phyloP scores from a whole-genome alignment of 1,284 basidiomycete species.

The Coniophora puteana region DNA sequence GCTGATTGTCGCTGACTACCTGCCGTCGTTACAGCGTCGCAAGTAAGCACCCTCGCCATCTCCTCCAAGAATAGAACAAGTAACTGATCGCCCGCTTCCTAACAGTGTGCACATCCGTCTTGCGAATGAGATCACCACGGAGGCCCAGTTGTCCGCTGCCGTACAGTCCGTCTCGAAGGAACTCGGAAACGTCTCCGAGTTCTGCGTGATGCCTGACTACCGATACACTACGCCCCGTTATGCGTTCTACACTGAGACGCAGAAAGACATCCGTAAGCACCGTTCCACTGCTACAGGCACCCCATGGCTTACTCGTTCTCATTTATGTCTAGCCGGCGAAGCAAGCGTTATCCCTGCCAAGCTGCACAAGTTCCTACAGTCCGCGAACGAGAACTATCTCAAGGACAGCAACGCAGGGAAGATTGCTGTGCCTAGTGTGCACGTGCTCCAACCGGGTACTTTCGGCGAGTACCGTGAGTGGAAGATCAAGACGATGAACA shows the following conservation, averaged over 20 bases:
- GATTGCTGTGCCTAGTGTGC: slow-evolving; percentile 7
- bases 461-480: slow-evolving; percentile 18
- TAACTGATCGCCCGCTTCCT: neutral
- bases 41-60: too few relatives aligned
- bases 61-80: neutral
- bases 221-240: slow-evolving; percentile 15
- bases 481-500: slow-evolving; percentile 5
- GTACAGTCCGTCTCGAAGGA: slow-evolving; percentile 12
- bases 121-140: slow-evolving; percentile 17
- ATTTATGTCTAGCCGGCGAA: slow-evolving; percentile 5
- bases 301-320: too few relatives aligned
- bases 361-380: slow-evolving; percentile 10
- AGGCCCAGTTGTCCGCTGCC: slow-evolving; percentile 14
- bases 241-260: slow-evolving; percentile 18
- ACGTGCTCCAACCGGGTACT: slow-evolving; percentile 15
- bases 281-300: neutral
- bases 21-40: slow-evolving; percentile 14
- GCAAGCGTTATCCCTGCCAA: slow-evolving; percentile 3
- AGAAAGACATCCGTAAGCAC: slow-evolving; percentile 8
- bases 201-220: slow-evolving; percentile 14
- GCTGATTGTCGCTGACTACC: too few relatives aligned
- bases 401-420: slow-evolving; percentile 11
- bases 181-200: slow-evolving; percentile 16
- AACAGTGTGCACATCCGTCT: slow-evolving; percentile 15
- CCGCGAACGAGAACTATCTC: slow-evolving; percentile 16